Evolutionary conservation across 2,329 filamentous ascomycete species (phyloP).

Genomic region (Conoideocrella luteorostrata): DNA sequence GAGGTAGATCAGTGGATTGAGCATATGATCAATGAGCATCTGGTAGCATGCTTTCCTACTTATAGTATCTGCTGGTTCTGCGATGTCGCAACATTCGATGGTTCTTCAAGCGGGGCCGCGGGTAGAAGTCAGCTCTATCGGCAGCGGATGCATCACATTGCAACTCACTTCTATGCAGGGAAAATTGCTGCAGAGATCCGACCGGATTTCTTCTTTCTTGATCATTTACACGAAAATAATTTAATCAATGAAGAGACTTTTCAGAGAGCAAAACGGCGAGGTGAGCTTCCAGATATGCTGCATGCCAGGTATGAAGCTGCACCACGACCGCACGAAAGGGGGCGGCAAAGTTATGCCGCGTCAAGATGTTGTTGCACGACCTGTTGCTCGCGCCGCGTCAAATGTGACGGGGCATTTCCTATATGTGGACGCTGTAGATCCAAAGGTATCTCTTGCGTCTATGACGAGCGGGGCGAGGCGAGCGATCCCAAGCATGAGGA

Average conservation of each 20-base stretch:
- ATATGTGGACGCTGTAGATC: too few species aligned
- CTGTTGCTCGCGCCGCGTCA: too few species aligned
- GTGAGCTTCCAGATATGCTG: constrained; percentile 24
- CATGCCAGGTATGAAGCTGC: neutral
- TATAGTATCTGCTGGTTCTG: constrained; percentile 46
- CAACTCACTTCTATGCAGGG: constrained; percentile 32
- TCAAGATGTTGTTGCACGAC: too few species aligned
- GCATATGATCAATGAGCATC: constrained; percentile 36
- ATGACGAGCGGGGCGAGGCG: too few species aligned
- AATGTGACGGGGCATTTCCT: too few species aligned
- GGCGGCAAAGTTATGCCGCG: too few species aligned
- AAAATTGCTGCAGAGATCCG: constrained; percentile 19
- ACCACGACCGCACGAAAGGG: too few species aligned
- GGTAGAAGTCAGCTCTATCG: constrained; percentile 23
- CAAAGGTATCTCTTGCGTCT: too few species aligned
- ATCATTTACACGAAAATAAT: constrained; percentile 25
- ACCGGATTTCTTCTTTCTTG: constrained; percentile 34
- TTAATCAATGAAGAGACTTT: constrained; percentile 23
- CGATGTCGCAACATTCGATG: constrained; percentile 25
- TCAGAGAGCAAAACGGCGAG: constrained; percentile 11
- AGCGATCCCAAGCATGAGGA: too few species aligned
- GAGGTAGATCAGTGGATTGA: constrained; percentile 37
- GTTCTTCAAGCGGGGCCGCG: constrained; percentile 2
- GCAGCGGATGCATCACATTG: constrained; percentile 44
- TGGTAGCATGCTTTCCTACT: constrained; percentile 26